phyloP scores from a whole-genome alignment of 2,329 filamentous ascomycete genomes.

The Aspergillus calidoustus region DNA sequence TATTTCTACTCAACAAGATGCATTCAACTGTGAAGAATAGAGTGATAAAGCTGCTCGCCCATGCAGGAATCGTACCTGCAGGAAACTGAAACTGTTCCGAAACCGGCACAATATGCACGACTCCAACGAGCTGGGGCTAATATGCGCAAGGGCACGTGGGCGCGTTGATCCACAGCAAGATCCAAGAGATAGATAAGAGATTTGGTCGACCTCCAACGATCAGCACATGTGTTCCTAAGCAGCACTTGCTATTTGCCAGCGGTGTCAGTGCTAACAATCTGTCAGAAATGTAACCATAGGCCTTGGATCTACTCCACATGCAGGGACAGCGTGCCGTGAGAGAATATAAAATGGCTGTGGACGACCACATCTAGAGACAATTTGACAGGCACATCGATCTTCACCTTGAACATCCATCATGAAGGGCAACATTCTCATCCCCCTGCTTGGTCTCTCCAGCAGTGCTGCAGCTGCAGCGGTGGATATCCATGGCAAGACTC shows the following conservation, averaged over 20 bases:
- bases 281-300: background rate
- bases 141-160: too few species aligned
- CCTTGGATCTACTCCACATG: background rate
- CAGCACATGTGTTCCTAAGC: background rate
- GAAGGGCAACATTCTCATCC: constrained; percentile 11
- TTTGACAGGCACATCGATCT: background rate
- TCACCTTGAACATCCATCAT: constrained; percentile 1
- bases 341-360: background rate
- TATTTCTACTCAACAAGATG: too few species aligned
- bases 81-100: too few species aligned
- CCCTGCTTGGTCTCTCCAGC: constrained; percentile 12
- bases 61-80: too few species aligned
- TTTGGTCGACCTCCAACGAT: background rate
- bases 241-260: background rate
- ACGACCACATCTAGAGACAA: background rate
- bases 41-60: too few species aligned
- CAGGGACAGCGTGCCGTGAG: background rate
- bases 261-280: background rate
- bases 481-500: background rate
- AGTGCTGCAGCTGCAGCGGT: constrained; percentile 11
- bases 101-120: too few species aligned
- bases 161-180: too few species aligned
- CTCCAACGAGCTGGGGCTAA: too few species aligned
- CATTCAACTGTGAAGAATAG: too few species aligned
- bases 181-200: background rate